These are phyloP conservation scores for Pseudevernia furfuracea DNA, from an alignment of 495 filamentous ascomycete species.

Conservation along the genomic window DNA sequence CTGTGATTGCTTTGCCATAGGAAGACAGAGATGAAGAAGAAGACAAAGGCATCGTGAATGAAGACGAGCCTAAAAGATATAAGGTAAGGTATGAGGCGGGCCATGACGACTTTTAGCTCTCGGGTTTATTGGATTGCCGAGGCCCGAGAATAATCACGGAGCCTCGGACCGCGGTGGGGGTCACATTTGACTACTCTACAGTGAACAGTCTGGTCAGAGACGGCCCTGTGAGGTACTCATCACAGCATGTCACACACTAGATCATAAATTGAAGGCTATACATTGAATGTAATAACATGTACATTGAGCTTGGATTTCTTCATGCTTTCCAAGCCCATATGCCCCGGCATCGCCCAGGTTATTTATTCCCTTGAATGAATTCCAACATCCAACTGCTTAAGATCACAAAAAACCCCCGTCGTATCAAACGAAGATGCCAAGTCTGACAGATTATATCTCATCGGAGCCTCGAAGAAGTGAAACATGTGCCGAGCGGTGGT, in stretches of 20 bases:
- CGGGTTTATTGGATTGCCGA: too few species aligned
- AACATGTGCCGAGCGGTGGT: neutral
- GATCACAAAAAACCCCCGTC: neutral
- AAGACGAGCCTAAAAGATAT: neutral
- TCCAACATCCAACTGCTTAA: neutral
- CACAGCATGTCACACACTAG: neutral
- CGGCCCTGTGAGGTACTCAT: too few species aligned
- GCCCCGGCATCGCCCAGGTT: neutral
- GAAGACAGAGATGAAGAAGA: neutral
- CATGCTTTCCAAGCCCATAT: neutral
- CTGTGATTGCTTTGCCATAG: neutral
- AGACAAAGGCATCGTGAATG: neutral
- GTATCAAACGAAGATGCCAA: constrained; percentile 4
- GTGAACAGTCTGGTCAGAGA: too few species aligned
- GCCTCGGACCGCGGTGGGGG: too few species aligned
- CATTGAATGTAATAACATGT: constrained; percentile 2
- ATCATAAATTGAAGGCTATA: neutral
- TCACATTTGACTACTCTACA: too few species aligned
- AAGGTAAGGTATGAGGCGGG: too few species aligned
- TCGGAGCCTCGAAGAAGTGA: neutral
- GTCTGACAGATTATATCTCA: neutral
- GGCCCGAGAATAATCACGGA: too few species aligned
- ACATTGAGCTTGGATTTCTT: neutral
- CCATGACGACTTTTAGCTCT: too few species aligned
- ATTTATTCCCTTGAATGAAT: neutral